These are phyloP conservation scores for Chaetomiaceae sp. DNA, from an alignment of 2,329 filamentous ascomycete genomes.

Conservation along the genomic window DNA sequence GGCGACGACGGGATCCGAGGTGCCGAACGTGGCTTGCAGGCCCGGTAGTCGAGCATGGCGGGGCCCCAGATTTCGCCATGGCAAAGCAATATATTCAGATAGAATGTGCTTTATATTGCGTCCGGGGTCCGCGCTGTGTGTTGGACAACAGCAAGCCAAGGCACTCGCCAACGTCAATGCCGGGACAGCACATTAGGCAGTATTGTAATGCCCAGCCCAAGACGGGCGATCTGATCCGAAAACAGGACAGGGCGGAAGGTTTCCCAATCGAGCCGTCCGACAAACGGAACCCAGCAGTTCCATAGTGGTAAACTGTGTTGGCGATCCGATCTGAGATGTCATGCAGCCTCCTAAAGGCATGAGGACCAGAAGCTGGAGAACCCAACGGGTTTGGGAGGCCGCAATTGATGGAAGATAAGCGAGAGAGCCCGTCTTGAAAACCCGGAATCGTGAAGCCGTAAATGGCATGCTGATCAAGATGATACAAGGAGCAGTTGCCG, in stretches of 20 bases:
- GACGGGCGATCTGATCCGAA: conserved; percentile 10
- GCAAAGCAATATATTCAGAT: conserved; percentile 28
- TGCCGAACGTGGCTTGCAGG: conserved; percentile 23
- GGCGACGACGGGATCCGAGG: conserved; percentile 7
- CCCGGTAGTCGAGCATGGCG: conserved; percentile 26
- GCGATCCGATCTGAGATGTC: conserved; percentile 16
- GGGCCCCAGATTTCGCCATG: conserved; percentile 26
- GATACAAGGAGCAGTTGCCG: not conserved
- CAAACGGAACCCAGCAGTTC: conserved; percentile 13
- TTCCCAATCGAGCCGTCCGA: conserved; percentile 23
- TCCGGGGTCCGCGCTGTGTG: conserved; percentile 12
- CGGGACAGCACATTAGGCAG: conserved; percentile 26
- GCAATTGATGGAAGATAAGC: conserved; percentile 18
- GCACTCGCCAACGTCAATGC: conserved; percentile 23
- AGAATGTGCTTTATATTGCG: conserved; percentile 27
- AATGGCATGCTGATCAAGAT: not conserved
- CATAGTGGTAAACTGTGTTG: conserved; percentile 7
- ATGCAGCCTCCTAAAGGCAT: conserved; percentile 9
- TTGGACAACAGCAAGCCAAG: conserved; percentile 18
- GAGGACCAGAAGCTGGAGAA: not conserved
- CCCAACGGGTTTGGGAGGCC: not conserved
- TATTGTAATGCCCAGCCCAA: conserved; percentile 11
- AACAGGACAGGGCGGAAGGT: conserved; percentile 18
- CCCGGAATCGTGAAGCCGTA: conserved; percentile 12
- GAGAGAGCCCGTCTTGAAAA: conserved; percentile 8